A percentile compares a stretch with the other conserved stretches of the same genome.
Evolutionary conservation across 768 basidiomycete species (phyloP).

Genomic region (Boletus reticulatus): DNA sequence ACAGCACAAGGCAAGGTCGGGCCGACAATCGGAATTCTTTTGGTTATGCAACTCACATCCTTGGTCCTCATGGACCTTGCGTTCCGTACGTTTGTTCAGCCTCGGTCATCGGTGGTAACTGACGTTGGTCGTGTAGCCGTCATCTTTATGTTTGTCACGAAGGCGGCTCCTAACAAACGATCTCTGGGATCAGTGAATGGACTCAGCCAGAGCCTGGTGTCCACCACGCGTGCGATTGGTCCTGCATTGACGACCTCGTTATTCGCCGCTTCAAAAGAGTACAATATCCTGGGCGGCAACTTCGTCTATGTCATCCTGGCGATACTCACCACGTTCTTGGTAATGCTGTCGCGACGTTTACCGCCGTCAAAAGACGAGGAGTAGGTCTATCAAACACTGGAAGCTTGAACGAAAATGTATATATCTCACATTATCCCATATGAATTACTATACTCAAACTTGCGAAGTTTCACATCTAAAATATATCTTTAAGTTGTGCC

Average conservation of each 20-base stretch:
- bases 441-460: too few species aligned
- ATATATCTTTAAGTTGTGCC: too few species aligned
- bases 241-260: slow-evolving; percentile 48
- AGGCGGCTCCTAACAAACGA: slow-evolving; percentile 48
- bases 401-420: too few species aligned
- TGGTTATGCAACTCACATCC: slow-evolving; percentile 27
- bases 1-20: slow-evolving; percentile 30
- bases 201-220: slow-evolving; percentile 47
- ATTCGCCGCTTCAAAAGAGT: slow-evolving; percentile 52
- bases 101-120: too few species aligned
- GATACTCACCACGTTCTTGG: slow-evolving; percentile 25
- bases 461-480: too few species aligned
- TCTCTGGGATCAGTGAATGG: slow-evolving; percentile 61
- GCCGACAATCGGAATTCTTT: slow-evolving; percentile 35
- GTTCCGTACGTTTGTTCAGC: slow-evolving; percentile 30
- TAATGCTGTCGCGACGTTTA: slow-evolving; percentile 18
- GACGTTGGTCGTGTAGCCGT: slow-evolving; percentile 31
- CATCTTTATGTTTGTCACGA: slow-evolving; percentile 53
- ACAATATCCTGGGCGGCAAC: slow-evolving; percentile 49
- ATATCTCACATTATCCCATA: too few species aligned
- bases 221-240: slow-evolving; percentile 47
- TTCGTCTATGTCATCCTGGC: slow-evolving; percentile 46
- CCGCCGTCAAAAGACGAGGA: slow-evolving; percentile 18
- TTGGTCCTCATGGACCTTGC: slow-evolving; percentile 37
- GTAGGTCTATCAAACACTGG: neutral